Base-by-base conservation (phyloP, 768 basidiomycete genomes). In the Amanita muscaria region DNA sequence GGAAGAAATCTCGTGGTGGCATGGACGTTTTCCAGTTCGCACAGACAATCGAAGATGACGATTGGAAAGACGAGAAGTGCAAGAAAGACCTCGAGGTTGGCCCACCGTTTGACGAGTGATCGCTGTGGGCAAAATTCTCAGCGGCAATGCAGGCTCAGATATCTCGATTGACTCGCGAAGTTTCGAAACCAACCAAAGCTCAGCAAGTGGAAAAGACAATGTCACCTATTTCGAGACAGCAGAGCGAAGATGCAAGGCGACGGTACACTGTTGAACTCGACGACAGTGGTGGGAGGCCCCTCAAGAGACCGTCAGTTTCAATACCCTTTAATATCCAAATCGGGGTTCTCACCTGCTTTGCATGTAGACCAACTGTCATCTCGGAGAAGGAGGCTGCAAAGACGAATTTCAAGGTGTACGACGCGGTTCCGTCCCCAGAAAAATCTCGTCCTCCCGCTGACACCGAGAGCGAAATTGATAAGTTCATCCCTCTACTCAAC, bases 11-110 rank as follows among this genome's bases (percentile, higher is more conserved):
- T 3, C 71, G 76, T 7, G 67, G 44, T 46, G 67, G 68, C 19
- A 57, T 64, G 22, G 79, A 79, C 33, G 73, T 89, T 21, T 89
- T 89, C 53, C 80, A 88, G 57, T 88, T 86, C 60, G 84, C 83
- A 0, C 79, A 81, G 54, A 89, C 87, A 0, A 79, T 89, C 15
- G 87, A 88, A 51, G 64, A 71, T 21, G 72, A 69, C 25, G 76
- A 68, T 23, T 88, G 83, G 84, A 67, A 80, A 33, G 76, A 85
- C 56, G 74, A 72, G 36, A 59, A 64, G 48, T 59, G 64, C 41
- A 72, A 77, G 52, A 73, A 73, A 54, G 74, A 69, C 31, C 71
- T 89, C 14, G 76, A 86, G 69, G 87, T 84, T 24, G 19, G 39
- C 33, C n/a, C 9, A 47, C 32, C 11, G 10, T 34, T 29, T 41